Evolutionary conservation across 345 rosid genomes (phyloP).

Genomic region (Moringa oleifera): DNA sequence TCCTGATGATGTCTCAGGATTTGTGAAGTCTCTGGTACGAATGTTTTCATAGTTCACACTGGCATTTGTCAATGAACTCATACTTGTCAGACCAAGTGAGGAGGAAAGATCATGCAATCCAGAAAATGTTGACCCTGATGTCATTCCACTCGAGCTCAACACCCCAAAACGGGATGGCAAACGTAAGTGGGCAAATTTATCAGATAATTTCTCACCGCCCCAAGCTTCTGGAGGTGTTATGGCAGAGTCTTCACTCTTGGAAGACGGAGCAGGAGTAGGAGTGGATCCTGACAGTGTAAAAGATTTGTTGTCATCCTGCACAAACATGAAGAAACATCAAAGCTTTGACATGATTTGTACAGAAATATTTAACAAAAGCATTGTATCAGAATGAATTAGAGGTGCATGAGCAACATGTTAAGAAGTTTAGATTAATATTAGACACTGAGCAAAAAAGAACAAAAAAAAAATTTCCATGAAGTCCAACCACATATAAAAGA

Average conservation of each 20-base stretch:
- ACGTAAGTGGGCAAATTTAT: constrained; percentile 49
- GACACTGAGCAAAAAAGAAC: not conserved
- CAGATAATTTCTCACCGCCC: constrained; percentile 89
- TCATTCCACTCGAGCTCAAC: constrained; percentile 42
- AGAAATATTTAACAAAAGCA: not conserved
- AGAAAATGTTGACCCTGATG: constrained; percentile 63
- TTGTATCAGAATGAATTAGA: not conserved
- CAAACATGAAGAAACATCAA: constrained; percentile 6
- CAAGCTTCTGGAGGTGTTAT: constrained; percentile 98
- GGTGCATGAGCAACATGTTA: not conserved
- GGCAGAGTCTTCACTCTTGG: constrained; percentile 68
- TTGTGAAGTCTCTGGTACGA: constrained; percentile 40
- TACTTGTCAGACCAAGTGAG: constrained; percentile 44
- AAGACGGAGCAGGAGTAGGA: constrained; percentile 47
- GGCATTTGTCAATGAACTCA: constrained; percentile 33
- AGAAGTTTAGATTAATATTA: not conserved
- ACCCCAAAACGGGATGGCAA: constrained; percentile 64
- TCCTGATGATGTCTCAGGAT: constrained; percentile 45
- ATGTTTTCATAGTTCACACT: constrained; percentile 40
- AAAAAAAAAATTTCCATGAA: not conserved
- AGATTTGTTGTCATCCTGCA: constrained; percentile 61
- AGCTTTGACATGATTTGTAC: constrained; percentile 3
- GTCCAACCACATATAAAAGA: not conserved
- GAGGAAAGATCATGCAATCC: constrained; percentile 58
- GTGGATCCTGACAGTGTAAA: constrained; percentile 39